phyloP scores from a whole-genome alignment of 441 rosid genomes.

The Croton setiger region DNA sequence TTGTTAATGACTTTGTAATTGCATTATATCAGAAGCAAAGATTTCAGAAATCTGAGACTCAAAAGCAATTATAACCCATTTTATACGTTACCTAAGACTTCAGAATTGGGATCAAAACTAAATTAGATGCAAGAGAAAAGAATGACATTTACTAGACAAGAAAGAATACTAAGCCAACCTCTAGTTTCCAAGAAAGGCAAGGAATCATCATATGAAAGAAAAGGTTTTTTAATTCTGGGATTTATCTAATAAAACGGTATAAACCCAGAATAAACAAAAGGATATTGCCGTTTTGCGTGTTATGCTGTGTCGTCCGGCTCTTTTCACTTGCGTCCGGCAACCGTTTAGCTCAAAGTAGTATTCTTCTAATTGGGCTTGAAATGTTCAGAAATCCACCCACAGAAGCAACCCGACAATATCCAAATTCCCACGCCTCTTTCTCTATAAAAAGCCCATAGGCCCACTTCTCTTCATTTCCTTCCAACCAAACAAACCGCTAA shows the following conservation, averaged over 20 bases:
- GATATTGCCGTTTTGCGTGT: conserved; percentile 7
- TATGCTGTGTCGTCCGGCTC: conserved; percentile 3
- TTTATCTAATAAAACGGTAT: neutral
- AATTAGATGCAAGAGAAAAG: too few relatives aligned
- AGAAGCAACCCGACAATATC: too few relatives aligned
- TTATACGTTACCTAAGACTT: neutral
- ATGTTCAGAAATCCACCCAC: too few relatives aligned
- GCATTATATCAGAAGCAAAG: neutral
- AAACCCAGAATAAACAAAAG: neutral
- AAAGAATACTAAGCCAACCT: neutral
- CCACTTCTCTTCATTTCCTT: neutral
- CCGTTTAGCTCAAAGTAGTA: neutral
- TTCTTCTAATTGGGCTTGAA: too few relatives aligned
- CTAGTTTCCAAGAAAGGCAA: conserved; percentile 4
- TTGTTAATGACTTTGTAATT: too few relatives aligned
- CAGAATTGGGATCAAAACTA: neutral
- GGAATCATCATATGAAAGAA: neutral
- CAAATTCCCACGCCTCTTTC: too few relatives aligned
- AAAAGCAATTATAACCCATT: conserved; percentile 1
- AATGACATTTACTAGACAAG: too few relatives aligned
- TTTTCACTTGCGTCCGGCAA: conserved; percentile 1
- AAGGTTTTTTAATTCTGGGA: neutral
- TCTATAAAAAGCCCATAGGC: neutral
- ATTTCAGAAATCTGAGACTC: neutral
- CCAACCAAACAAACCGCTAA: neutral